Conservation (phyloP, 495 filamentous ascomycete genomes). For the Podospora fimiseda region DNA sequence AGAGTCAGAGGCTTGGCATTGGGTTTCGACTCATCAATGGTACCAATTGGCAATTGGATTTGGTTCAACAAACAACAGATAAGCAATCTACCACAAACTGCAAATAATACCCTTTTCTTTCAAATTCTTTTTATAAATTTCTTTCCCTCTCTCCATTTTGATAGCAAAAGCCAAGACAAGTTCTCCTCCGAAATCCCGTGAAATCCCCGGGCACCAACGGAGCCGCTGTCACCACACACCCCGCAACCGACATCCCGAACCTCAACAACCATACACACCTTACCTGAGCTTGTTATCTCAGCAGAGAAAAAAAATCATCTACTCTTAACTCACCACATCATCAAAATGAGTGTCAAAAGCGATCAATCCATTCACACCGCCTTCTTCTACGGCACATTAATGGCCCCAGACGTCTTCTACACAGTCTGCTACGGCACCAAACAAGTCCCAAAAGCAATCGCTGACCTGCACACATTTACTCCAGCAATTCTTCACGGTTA, state of each 20-base stretch:
- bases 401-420: constrained; percentile 76
- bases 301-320: too few species aligned
- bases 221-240: not conserved
- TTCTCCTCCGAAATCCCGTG: not conserved
- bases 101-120: too few species aligned
- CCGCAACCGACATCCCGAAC: not conserved
- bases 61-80: too few species aligned
- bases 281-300: too few species aligned
- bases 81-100: too few species aligned
- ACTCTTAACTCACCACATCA: not conserved
- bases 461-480: constrained; percentile 51
- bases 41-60: too few species aligned
- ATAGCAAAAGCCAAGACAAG: not conserved
- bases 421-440: constrained; percentile 65
- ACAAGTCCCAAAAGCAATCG: constrained; percentile 15
- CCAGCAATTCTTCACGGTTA: constrained; percentile 72
- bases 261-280: not conserved
- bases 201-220: not conserved
- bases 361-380: constrained; percentile 37
- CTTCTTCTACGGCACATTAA: constrained; percentile 65
- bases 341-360: constrained; percentile 1
- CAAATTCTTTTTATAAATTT: not conserved
- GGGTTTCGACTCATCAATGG: too few species aligned
- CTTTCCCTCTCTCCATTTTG: not conserved
- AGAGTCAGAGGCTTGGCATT: too few species aligned